Evolutionary conservation across 768 basidiomycete genomes (phyloP), one percentile per base, ranked within the genome.

Genomic region (Tricholoma matsutake): DNA sequence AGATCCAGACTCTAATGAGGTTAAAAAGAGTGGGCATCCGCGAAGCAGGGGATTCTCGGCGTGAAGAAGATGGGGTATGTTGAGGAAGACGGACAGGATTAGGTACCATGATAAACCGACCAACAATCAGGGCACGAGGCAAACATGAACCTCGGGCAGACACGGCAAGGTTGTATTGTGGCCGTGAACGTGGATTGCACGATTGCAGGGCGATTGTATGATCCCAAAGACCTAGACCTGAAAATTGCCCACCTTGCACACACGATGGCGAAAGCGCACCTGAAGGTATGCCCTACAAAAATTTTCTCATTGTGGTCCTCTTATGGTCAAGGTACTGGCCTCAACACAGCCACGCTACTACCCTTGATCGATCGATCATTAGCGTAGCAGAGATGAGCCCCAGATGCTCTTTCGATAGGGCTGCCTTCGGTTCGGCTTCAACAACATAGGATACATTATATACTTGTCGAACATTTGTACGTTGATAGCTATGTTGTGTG

Each of bases 11-110:
- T 68, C 91, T 81, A 70, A 89, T 76, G 65, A 84, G 84, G 73
- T 84, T 88, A 80, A 92, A 91, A 65, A 83, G 75, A 45, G 86
- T 82, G 64, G 88, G 83, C 89, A 91, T 91, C 60, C 71, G 67
- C 58, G 67, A 66, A 62, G 66, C 61, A 61, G 69, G 69, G 22
- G 57, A n/a, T 35, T 59, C 34, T 34, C 6, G 51, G 16, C 29
- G 51, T 52, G 51, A 52, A 51, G 52, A 63, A 54, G 52, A 35
- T 35, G 51, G 56, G 55, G 57, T 65, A 59, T 68, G 68, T 66
- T 65, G 71, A 70, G 69, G 65, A 64, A 64, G 65, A 61, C 62
- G 64, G 60, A 69, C 59, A 61, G 69, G 63, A 67, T 71, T 65
- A 51, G 71, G 63, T 62, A 71, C 69, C 79, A 79, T 81, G 79